phyloP scores from a whole-genome alignment of 495 filamentous ascomycete species.

The Talaromyces trachyspermus region DNA sequence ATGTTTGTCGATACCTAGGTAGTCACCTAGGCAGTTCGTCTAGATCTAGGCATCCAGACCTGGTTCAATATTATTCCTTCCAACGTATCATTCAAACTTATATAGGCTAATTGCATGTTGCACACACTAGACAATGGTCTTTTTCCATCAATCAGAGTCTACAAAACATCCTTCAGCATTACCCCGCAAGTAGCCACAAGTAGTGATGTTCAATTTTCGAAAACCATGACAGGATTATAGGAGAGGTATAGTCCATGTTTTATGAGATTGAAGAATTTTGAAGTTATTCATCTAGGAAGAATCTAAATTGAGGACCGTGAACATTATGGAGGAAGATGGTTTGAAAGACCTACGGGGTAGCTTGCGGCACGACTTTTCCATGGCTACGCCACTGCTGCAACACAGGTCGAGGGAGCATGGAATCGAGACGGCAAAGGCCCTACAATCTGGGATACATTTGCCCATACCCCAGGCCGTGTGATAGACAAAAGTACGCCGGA shows the following conservation, averaged over 20 bases:
- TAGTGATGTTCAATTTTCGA: background rate
- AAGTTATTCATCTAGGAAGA: background rate
- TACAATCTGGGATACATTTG: conserved; percentile 70
- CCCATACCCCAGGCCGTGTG: conserved; percentile 58
- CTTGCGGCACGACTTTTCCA: conserved; percentile 27
- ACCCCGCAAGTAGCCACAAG: background rate
- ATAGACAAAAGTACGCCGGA: conserved; percentile 58
- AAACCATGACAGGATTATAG: background rate
- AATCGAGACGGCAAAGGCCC: conserved; percentile 58
- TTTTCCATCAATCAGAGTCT: conserved; percentile 1
- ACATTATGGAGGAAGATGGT: background rate
- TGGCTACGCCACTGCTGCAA: conserved; percentile 30
- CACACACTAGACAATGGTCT: background rate
- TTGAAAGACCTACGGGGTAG: conserved; percentile 25
- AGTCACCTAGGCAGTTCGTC: background rate
- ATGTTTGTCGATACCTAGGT: background rate
- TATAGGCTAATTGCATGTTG: background rate
- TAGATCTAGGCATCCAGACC: background rate
- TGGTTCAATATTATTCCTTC: background rate
- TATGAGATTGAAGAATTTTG: background rate
- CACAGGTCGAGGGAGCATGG: conserved; percentile 63
- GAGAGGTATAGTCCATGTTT: background rate
- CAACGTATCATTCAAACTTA: background rate
- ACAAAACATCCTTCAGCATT: background rate
- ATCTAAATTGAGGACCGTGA: background rate